Evolutionary conservation across 2,329 filamentous ascomycete genomes (phyloP).

Genomic region (Aspergillus aculeatus): DNA sequence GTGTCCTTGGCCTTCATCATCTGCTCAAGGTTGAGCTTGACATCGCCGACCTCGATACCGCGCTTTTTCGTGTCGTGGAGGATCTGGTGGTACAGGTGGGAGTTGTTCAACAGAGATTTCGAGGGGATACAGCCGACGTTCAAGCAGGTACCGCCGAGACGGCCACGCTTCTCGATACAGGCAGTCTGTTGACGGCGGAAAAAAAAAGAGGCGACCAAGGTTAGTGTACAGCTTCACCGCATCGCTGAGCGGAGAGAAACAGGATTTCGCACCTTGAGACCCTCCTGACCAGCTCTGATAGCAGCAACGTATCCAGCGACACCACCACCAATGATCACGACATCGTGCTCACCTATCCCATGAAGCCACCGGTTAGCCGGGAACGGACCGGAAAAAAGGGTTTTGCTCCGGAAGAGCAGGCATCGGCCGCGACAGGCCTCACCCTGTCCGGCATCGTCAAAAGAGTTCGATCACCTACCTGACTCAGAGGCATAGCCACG

Average conservation of each 20-base stretch:
- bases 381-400: background rate
- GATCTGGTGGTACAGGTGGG: slow-evolving; percentile 95
- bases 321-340: slow-evolving; percentile 96
- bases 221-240: slow-evolving; percentile 4
- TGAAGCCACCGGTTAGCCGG: slow-evolving; percentile 18
- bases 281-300: slow-evolving; percentile 98
- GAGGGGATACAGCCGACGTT: slow-evolving; percentile 99
- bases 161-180: slow-evolving; percentile 97
- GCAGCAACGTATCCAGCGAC: slow-evolving; percentile 98
- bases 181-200: slow-evolving; percentile 62
- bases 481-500: slow-evolving; percentile 58
- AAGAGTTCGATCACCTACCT: slow-evolving; percentile 28
- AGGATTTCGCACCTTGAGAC: slow-evolving; percentile 71
- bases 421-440: slow-evolving; percentile 4
- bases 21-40: slow-evolving; percentile 89
- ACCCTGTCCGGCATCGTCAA: background rate
- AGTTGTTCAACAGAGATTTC: slow-evolving; percentile 99
- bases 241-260: background rate
- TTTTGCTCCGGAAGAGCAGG: slow-evolving; percentile 20
- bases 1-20: slow-evolving; percentile 99
- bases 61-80: slow-evolving; percentile 95
- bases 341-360: slow-evolving; percentile 79
- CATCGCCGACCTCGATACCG: slow-evolving; percentile 95
- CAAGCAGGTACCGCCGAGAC: slow-evolving; percentile 92
- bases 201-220: slow-evolving; percentile 11